Conservation (phyloP, 2,329 filamentous ascomycete genomes). For the Parastagonospora nodorum region DNA sequence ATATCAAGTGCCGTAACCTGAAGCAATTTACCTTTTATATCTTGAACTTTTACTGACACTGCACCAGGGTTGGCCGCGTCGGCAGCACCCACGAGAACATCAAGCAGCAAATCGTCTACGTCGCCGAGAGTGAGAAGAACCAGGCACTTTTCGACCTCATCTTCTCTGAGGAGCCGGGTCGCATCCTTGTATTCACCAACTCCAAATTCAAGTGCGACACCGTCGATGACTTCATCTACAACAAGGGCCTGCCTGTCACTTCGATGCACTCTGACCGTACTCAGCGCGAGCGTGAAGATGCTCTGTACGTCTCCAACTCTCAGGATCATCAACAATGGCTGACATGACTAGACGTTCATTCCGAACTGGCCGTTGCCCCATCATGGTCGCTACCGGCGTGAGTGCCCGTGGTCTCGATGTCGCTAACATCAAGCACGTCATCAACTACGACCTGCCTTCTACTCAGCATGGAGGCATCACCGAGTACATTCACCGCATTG, state of each 20-base stretch:
- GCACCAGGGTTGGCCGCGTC: constrained; percentile 71
- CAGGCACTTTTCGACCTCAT: constrained; percentile 74
- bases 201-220: constrained; percentile 77
- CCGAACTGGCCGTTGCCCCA: constrained; percentile 72
- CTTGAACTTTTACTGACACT: no score
- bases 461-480: constrained; percentile 81
- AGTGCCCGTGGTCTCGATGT: constrained; percentile 89
- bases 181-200: constrained; percentile 92
- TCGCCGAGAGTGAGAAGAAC: constrained; percentile 70
- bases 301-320: constrained; percentile 63
- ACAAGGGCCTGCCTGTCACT: constrained; percentile 76
- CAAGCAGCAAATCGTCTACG: constrained; percentile 72
- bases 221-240: constrained; percentile 86
- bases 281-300: constrained; percentile 89
- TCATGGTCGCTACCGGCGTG: constrained; percentile 85
- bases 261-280: constrained; percentile 89
- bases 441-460: constrained; percentile 89
- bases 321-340: not conserved
- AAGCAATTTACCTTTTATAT: no score
- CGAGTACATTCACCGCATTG: constrained; percentile 94
- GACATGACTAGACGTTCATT: constrained; percentile 67
- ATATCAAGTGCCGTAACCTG: no score
- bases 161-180: constrained; percentile 68
- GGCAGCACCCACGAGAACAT: constrained; percentile 86
- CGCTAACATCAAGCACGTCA: constrained; percentile 82